Conservation (phyloP, 1,284 basidiomycete species). For the Apiotrichum siamense region DNA sequence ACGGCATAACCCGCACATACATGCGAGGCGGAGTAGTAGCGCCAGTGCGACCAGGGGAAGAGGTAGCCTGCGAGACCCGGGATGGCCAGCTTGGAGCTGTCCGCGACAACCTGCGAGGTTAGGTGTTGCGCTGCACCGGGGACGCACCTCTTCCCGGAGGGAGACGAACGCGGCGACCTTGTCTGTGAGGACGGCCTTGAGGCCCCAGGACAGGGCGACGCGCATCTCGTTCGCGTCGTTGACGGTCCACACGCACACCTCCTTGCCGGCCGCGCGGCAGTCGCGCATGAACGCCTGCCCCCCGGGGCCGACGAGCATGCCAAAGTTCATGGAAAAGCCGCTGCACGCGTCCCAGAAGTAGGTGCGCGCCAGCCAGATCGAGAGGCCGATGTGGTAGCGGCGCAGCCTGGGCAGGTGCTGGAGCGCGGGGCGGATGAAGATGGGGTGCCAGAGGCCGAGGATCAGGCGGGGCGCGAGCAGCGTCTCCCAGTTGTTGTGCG, state of each 20-base stretch:
- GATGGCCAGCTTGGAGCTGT: slow-evolving; percentile 29
- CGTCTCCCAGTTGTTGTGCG: slow-evolving; percentile 70
- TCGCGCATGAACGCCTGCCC: slow-evolving; percentile 65
- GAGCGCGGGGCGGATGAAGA: slow-evolving; percentile 75
- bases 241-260: slow-evolving; percentile 93
- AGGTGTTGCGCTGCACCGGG: not conserved
- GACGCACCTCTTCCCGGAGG: slow-evolving; percentile 40
- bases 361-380: slow-evolving; percentile 60
- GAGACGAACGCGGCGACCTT: slow-evolving; percentile 37
- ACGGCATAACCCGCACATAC: slow-evolving; percentile 30
- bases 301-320: slow-evolving; percentile 62
- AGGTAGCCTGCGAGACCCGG: slow-evolving; percentile 27
- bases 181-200: slow-evolving; percentile 88
- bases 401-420: slow-evolving; percentile 64
- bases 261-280: slow-evolving; percentile 75
- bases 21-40: slow-evolving; percentile 43
- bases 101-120: slow-evolving; percentile 27
- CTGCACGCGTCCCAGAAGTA: slow-evolving; percentile 92
- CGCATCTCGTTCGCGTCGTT: slow-evolving; percentile 90
- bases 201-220: slow-evolving; percentile 82
- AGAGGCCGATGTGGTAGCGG: slow-evolving; percentile 81
- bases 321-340: slow-evolving; percentile 82
- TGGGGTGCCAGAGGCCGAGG: slow-evolving; percentile 84
- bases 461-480: slow-evolving; percentile 80
- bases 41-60: slow-evolving; percentile 45